Conservation (phyloP, 768 basidiomycete species). For the Astraeus odoratus region DNA sequence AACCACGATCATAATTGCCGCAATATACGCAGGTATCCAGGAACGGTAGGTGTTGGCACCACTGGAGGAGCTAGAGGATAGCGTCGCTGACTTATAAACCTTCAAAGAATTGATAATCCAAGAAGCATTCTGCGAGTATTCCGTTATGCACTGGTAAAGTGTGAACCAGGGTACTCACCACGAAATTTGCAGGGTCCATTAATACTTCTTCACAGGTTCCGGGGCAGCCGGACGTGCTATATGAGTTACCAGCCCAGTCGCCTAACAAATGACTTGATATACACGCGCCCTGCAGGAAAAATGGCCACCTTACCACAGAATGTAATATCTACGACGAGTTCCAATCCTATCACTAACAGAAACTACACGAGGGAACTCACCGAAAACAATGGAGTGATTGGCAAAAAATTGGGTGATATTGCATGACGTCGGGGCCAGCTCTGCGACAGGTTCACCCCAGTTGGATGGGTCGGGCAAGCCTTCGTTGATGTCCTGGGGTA, state of each 20-base stretch:
- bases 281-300: neutral
- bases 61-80: conserved; percentile 32
- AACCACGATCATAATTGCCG: conserved; percentile 2
- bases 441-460: conserved; percentile 67
- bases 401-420: conserved; percentile 51
- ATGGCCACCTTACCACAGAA: conserved; percentile 57
- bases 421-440: conserved; percentile 46
- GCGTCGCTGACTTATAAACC: conserved; percentile 56
- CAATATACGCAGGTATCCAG: conserved; percentile 8
- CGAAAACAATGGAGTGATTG: conserved; percentile 72
- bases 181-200: conserved; percentile 66
- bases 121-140: conserved; percentile 53
- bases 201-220: conserved; percentile 61
- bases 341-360: conserved; percentile 11
- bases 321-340: conserved; percentile 54
- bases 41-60: conserved; percentile 5
- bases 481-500: conserved; percentile 57
- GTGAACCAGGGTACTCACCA: conserved; percentile 36
- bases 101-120: conserved; percentile 79
- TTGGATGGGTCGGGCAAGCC: conserved; percentile 57
- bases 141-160: conserved; percentile 2
- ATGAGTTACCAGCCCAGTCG: conserved; percentile 83
- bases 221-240: conserved; percentile 65
- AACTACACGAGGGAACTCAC: conserved; percentile 33
- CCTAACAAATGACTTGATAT: conserved; percentile 32